Percentiles rank a stretch among this genome's conserved stretches.
Conservation (phyloP, 140 eudicot genomes). For the Stevia rebaudiana region DNA sequence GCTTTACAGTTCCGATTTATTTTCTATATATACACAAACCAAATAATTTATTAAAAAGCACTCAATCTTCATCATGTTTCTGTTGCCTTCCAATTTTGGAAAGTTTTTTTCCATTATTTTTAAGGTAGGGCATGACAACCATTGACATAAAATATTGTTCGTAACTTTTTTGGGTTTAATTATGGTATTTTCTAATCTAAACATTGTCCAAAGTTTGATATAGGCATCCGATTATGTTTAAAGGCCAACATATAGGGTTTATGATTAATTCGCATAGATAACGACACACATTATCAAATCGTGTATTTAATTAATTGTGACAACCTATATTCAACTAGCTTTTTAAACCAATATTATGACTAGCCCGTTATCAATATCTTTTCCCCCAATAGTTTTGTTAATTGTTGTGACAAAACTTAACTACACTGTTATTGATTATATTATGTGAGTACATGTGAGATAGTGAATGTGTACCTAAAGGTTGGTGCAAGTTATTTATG, state of each 20-base stretch:
- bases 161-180: neutral
- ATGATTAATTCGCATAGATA: slow-evolving; percentile 1
- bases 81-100: slow-evolving; percentile 15
- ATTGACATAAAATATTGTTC: slow-evolving; percentile 11
- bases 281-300: slow-evolving; percentile 6
- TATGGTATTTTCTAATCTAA: slow-evolving; percentile 2
- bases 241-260: slow-evolving; percentile 11
- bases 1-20: slow-evolving; percentile 2
- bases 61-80: slow-evolving; percentile 21
- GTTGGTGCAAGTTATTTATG: neutral
- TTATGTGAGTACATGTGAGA: neutral
- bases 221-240: slow-evolving; percentile 14
- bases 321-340: neutral
- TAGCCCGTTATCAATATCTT: too few relatives aligned
- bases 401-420: neutral
- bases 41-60: slow-evolving; percentile 1
- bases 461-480: neutral
- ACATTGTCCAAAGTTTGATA: slow-evolving; percentile 7
- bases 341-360: neutral
- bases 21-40: neutral
- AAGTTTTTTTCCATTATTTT: slow-evolving; percentile 2
- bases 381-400: too few relatives aligned
- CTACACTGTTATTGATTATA: neutral
- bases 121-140: slow-evolving; percentile 3
- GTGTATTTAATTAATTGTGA: neutral